phyloP scores from a whole-genome alignment of 352 stramenopile genomes.

The Stramenopiles sp. region DNA sequence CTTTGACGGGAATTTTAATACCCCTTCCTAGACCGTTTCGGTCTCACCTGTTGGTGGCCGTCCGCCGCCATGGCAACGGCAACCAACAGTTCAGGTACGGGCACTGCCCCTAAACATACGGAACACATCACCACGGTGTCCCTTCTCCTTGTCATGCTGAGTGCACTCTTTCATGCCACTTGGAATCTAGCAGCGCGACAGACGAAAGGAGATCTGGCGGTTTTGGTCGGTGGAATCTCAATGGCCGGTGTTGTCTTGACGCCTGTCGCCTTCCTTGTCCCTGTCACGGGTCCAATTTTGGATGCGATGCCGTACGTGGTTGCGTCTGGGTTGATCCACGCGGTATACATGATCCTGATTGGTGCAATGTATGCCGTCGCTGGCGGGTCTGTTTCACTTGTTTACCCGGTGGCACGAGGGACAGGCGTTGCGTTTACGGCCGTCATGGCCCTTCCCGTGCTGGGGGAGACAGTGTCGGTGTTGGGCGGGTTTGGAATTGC shows the following conservation, averaged over 20 bases:
- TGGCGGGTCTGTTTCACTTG: neutral
- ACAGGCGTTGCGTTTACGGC: neutral
- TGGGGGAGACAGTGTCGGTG: neutral
- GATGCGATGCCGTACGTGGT: neutral
- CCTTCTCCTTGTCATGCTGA: neutral
- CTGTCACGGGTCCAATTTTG: neutral
- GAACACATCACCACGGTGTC: no score
- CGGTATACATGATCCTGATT: neutral
- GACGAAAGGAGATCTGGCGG: constrained; percentile 7
- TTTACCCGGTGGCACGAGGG: neutral
- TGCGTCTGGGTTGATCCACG: neutral
- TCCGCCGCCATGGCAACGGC: no score
- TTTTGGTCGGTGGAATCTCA: neutral
- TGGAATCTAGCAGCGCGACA: constrained; percentile 2
- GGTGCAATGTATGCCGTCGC: constrained; percentile 3
- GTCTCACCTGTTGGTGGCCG: no score
- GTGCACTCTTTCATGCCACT: constrained; percentile 4
- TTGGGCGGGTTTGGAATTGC: neutral
- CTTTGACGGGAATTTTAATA: no score
- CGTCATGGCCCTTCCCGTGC: neutral
- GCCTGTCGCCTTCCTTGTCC: neutral
- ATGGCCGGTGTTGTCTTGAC: neutral
- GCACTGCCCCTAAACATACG: no score
- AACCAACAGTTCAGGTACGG: no score
- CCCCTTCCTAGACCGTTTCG: no score